Evolutionary conservation across 441 rosid species (phyloP), one percentile per base, ranked within the genome.

Genomic region (Erodium trifolium): DNA sequence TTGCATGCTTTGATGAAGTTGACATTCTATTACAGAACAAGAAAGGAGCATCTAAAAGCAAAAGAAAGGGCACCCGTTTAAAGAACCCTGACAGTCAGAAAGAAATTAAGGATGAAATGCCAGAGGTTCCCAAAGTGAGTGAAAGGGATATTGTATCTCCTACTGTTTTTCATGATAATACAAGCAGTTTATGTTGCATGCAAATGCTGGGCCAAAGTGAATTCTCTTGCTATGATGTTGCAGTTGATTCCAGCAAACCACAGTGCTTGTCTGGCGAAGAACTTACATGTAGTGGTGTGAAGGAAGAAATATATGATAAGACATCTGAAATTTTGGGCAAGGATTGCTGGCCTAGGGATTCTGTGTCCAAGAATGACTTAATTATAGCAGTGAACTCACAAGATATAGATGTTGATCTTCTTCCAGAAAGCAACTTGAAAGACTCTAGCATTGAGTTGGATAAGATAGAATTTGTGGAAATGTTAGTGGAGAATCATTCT

Each of bases 151-250:
- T 71, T 77, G 78, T 72, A 77, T 78, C 86, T 82, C 82, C 81
- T 74, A 41, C 45, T 41, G 80, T 74, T 74, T 76, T 81, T 75
- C 75, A 73, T 73, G 78, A 78, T 79, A 82, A 69, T 69, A 67
- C 78, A 34, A 81, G 83, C 73, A 71, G 76, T 81, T 80, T 83
- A 64, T 74, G 76, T 81, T 79, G 81, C 77, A 70, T 73, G 81
- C 82, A 85, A 75, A 76, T 75, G 79, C 73, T 70, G 65, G 83
- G 72, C 80, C 83, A 68, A 79, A 76, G 82, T 82, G 87, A 82
- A 79, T 70, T 71, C 72, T 77, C 74, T 78, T 80, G 55, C 70
- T 74, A 71, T 84, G 81, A 84, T 83, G 82, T 77, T 86, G 84
- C 85, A 78, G 89, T 65, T 73, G 83, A 78, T 77, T 69, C 63